A percentile compares a stretch with the other conserved stretches of the same genome.
phyloP scores from a whole-genome alignment of 345 rosid species.

The Erysimum cheiranthoides region DNA sequence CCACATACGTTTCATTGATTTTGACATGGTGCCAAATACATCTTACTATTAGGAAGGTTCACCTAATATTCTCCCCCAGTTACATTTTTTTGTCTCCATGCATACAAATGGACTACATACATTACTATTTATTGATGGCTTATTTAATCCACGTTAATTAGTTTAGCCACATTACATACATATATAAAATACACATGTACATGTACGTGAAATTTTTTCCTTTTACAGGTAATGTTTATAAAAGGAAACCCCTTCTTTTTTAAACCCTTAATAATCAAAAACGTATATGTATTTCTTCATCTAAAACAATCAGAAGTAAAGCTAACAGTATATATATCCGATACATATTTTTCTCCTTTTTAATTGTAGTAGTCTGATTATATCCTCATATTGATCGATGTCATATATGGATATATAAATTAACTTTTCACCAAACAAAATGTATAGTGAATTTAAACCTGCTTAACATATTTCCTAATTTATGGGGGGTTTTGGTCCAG shows the following conservation, averaged over 20 bases:
- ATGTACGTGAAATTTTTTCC: not conserved
- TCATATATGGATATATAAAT: not conserved
- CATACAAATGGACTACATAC: constrained; percentile 25
- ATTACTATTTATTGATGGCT: constrained; percentile 7
- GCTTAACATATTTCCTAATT: not conserved
- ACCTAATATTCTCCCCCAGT: constrained; percentile 43
- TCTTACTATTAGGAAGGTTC: constrained; percentile 42
- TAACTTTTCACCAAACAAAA: constrained; percentile 3
- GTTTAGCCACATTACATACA: not conserved
- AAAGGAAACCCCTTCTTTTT: not conserved
- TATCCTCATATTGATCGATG: constrained; percentile 4
- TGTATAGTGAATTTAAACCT: not conserved
- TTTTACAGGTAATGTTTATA: not conserved
- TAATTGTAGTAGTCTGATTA: not conserved
- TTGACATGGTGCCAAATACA: constrained; percentile 43
- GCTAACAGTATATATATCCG: not conserved
- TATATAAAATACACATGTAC: not conserved
- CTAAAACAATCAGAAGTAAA: not conserved
- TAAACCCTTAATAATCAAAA: not conserved
- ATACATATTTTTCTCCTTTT: not conserved
- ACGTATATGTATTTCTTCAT: not conserved
- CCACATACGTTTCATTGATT: constrained; percentile 35
- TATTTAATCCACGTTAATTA: constrained; percentile 6
- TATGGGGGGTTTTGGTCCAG: not conserved
- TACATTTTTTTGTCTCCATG: constrained; percentile 38